Base-by-base conservation (phyloP, 1,139 yeast species). In the Yamadazyma songkhlaensis region DNA sequence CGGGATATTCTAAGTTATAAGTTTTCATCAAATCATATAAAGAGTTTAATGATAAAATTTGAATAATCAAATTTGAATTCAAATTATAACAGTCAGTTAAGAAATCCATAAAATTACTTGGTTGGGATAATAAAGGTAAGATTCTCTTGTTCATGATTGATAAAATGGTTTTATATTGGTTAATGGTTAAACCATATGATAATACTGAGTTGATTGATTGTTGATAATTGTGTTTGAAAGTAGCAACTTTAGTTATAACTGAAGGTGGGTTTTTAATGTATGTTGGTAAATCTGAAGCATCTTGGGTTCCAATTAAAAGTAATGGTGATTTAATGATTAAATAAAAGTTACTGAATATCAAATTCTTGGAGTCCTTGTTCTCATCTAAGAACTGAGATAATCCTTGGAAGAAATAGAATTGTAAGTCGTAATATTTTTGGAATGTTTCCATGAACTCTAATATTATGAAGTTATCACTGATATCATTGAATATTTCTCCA, bases 1-100 rank as follows among this genome's bases (percentile, higher is more conserved):
- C 85, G 10, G 97, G 97, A 60, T 92, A 92, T 54, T 92, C 98
- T 54, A 92, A 72, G 57, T 90, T 90, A 60, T 80, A 81, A 41
- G 73, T 70, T 52, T 79, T 86, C 81, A 92, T 92, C 43, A 92
- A 70, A 51, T 82, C 89, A 60, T 88, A 92, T 42, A 92, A 68
- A 24, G 97, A 95, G 57, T 89, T 90, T 48, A 92, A 71, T 3
- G 97, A 85, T 41, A 94, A 64, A 35, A 92, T 77, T 7, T 96
- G 86, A 8, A 87, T 70, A 10, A 84, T 74, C 4, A 81, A 83
- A 47, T 84, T 86, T 14, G 77, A 70, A 35, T 78, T 67, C 31
- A 66, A 57, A 43, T 77, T 72, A 57, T 89, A 90, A 4, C 95
- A 82, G 44, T 87, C 95, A 1, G 97, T 88, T 43, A 92, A 68